Base-by-base conservation (phyloP, 2,329 filamentous ascomycete species). In the Aureobasidium sp. region DNA sequence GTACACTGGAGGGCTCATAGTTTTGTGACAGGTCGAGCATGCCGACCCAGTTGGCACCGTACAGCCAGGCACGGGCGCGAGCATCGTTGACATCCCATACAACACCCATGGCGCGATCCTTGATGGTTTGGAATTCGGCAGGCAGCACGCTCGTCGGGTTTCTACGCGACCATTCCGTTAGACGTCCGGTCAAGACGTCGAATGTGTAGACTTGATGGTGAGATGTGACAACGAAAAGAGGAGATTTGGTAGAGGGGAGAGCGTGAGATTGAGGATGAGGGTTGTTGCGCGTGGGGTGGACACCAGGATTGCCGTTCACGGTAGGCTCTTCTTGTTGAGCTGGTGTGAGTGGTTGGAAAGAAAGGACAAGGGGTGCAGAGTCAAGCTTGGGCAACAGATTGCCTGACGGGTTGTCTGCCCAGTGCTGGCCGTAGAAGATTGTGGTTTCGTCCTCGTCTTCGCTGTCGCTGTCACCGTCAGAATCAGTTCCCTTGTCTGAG, bases 11-110 rank as follows among this genome's bases (percentile, higher is more conserved):
- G 0, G 58, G 31, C n/a, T 75, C 71, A 51, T 94, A 80, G 71
- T 96, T 87, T 67, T 82, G 81, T 21, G 83, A 82, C 31, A 95
- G 77, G 71, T 97, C 91, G 62, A 99, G 84, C 92, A 97, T 97
- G 76, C 89, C 91, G 25, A 99, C 74, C 81, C 91, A 97, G 1
- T 83, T 86, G 42, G 84, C 83, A 7, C 93, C 92, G 69, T 95
- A 96, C 21, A 97, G 75, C 90, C 93, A 97, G 8, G 93, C 74
- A 15, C 93, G 83, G 49, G 84, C 77, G n/a, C 75, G 75, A 8
- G 66, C 65, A 29, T 71, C 70, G 11, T 51, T 66, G 1, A 87
- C 78, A 69, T 95, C 88, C 92, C 93, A 97, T 40, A 96, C 73
- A 27, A 86, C 85, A 3, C 91, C 92, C 77, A 93, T 93, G 58